Evolutionary conservation across 345 rosid genomes (phyloP).

Genomic region (Rhodamnia rubescens): DNA sequence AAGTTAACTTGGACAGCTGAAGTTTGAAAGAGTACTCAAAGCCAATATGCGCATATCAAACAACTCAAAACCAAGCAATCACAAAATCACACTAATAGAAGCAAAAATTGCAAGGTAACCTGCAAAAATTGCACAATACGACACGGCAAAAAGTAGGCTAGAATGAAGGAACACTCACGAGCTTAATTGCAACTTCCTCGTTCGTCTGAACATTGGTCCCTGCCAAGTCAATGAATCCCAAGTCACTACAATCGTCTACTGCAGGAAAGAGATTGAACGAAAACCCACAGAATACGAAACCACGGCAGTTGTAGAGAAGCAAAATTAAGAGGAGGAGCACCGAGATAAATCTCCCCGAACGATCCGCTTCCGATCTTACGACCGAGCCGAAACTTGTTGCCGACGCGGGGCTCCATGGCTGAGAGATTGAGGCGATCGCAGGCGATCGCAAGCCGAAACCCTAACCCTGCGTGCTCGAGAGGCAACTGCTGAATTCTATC

Average conservation of each 20-base stretch:
- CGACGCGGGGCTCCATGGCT: background rate
- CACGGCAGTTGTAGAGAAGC: background rate
- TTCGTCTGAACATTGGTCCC: slow-evolving; percentile 81
- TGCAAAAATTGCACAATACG: background rate
- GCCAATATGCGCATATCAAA: background rate
- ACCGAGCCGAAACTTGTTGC: background rate
- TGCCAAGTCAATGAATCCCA: slow-evolving; percentile 3
- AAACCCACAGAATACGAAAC: background rate
- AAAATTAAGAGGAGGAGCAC: background rate
- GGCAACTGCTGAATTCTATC: background rate
- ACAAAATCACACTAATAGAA: background rate
- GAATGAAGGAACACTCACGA: slow-evolving; percentile 37
- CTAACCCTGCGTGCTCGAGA: background rate
- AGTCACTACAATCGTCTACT: background rate
- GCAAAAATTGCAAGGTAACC: background rate
- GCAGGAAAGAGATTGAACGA: background rate
- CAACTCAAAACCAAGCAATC: background rate
- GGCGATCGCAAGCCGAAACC: background rate
- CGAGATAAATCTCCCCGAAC: background rate
- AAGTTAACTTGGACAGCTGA: background rate
- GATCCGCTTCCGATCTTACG: background rate
- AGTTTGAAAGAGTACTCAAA: background rate
- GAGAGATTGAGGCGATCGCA: no score
- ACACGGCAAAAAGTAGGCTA: background rate
- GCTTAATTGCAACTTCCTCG: slow-evolving; percentile 96